Base-by-base conservation (phyloP, 208 protist species). In the Strigomonas culicis region DNA sequence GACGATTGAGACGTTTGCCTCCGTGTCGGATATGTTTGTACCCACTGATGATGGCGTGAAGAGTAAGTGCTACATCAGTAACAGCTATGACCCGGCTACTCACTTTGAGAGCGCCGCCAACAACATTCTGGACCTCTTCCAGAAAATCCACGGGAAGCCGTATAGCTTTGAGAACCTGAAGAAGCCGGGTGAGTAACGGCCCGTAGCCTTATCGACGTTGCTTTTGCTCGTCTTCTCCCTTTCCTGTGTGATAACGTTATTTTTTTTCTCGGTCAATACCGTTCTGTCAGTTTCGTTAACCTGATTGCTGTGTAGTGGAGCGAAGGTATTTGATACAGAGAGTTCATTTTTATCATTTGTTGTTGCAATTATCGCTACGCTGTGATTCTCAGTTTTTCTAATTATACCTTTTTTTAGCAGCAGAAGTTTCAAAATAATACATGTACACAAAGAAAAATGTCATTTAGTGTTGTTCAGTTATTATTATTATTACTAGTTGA, bases 31-130 rank as follows among this genome's bases (percentile, higher is more conserved):
- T 55, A 70, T 97, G 10, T 97, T 94, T 66, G 92, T 88, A 64
- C 98, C 98, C 7, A 57, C 89, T 1, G 81, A 94, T 31, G 94
- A 98, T 62, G 96, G 97, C 58, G 82, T 55, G 27, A 51, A 83
- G 21, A 96, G 95, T 72, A 82, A 88, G 25, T 84, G 90, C 66
- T 99, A 97, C 80, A 96, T 99, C 74, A 98, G 95, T 39, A 96
- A 94, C 30, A 98, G 93, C 49, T 99, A 97, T 78, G 97, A 98
- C 70, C 85, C 98, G 25, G 98, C 98, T 19, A 97, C 96, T 30
- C 99, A 99, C 90, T 99, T 99, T 86, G 98, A 99, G 84, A 97
- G 88, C 41, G 95, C 95, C 43, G 93, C 94, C n/a, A 75, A 74
- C 6, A 98, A 99, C 73, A 97, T 99, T 53, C 66, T 99, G 28